Evolutionary conservation across 176 grass and related monocot genomes (phyloP), one percentile per base, ranked within the genome.

Genomic region (Bromus sterilis): DNA sequence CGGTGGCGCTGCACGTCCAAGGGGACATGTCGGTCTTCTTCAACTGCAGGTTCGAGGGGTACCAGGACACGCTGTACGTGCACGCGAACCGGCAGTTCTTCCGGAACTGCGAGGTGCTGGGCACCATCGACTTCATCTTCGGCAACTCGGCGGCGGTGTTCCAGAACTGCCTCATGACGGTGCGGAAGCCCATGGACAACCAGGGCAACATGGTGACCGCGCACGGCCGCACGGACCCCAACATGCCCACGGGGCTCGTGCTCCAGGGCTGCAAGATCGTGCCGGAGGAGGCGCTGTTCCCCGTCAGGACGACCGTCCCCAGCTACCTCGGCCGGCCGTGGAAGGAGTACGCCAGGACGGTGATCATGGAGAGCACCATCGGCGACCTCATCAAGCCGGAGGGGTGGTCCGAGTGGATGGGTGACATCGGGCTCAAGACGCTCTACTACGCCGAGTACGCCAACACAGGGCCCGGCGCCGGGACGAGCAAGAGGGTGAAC

Each of bases 81-180:
- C 94, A 97, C 78, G 83, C 87, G 0, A 65, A 80, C 39, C 74
- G 94, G 16, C 90, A 93, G 75, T 97, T 97, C 86, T 91, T 97
- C 86, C 91, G 94, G 56, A 87, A 97, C 86, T 97, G 94, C 61
- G 91, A 91, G 76, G 28, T 97, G 32, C 75, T 82, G 16, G 94
- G 94, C 44, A 97, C 94, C 16, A 80, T 97, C 56, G 91, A 93
- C 83, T 97, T 85, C 91, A 93, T 97, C 86, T 97, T 97, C 63
- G 94, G 94, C 85, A 93, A 93, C 79, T 85, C 91, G 13, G 94
- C 86, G 4, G 91, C 82, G 40, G 34, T 97, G 64, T 74, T 97
- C 71, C 94, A 97, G 83, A 97, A 91, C 86, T 93, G 91, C 90
- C 87, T 97, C 77, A 87, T 97, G 88, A 84, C 89, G 34, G 91